Evolutionary conservation across 345 rosid genomes (phyloP).

Genomic region (Moricandia arvensis): DNA sequence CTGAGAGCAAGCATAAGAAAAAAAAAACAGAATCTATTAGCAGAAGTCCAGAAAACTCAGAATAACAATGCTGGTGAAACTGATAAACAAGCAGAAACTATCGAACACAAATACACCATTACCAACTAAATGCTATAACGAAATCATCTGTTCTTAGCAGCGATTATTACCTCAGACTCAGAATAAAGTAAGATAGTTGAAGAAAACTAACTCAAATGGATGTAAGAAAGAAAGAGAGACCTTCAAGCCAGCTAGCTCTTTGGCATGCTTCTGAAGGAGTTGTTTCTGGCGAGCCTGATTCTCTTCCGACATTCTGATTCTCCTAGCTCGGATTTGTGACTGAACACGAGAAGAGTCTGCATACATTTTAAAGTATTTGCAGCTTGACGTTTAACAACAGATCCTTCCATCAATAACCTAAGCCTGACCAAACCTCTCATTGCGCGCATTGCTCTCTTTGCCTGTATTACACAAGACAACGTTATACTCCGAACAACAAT

Average conservation of each 20-base stretch:
- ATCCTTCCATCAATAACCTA: constrained; percentile 79
- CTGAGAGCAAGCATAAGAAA: constrained; percentile 43
- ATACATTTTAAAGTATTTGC: constrained; percentile 69
- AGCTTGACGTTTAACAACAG: constrained; percentile 81
- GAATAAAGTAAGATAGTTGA: neutral
- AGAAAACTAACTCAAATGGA: neutral
- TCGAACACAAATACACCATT: neutral
- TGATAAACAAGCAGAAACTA: neutral
- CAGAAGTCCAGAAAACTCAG: neutral
- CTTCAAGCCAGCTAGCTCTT: constrained; percentile 70
- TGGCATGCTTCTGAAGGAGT: constrained; percentile 84
- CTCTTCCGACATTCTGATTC: constrained; percentile 86
- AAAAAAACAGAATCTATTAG: neutral
- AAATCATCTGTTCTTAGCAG: neutral
- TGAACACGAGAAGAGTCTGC: constrained; percentile 93
- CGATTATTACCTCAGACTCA: neutral
- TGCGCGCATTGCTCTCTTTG: constrained; percentile 79
- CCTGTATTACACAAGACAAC: constrained; percentile 43
- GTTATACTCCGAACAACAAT: neutral
- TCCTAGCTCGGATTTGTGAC: constrained; percentile 74
- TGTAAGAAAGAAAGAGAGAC: constrained; percentile 34
- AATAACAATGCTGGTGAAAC: neutral
- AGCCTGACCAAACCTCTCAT: constrained; percentile 85
- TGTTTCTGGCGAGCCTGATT: constrained; percentile 89
- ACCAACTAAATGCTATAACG: neutral